A percentile compares a stretch with the other conserved stretches of the same genome.
Conservation (phyloP, 163 green algal species). For the Scenedesmus sp. region DNA sequence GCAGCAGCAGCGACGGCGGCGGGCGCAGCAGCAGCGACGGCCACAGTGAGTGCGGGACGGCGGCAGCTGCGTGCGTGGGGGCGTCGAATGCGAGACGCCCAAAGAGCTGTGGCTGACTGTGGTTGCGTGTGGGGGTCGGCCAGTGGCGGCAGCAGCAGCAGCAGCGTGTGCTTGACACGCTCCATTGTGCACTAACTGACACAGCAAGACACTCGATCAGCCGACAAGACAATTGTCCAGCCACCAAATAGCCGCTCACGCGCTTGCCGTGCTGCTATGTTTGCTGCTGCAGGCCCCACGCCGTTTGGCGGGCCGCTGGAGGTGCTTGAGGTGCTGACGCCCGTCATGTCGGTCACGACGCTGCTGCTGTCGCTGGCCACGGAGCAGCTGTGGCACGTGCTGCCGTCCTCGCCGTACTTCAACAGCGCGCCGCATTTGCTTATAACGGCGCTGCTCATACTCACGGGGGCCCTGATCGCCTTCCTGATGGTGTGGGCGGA, state of each 20-base stretch:
- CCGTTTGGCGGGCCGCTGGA: slow-evolving; percentile 73
- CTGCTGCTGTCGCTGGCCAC: slow-evolving; percentile 71
- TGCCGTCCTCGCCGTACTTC: slow-evolving; percentile 86
- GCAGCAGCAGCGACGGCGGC: background rate
- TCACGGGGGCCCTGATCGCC: slow-evolving; percentile 77
- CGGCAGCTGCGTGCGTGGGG: background rate
- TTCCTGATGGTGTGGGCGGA: slow-evolving; percentile 87
- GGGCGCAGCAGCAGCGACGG: background rate
- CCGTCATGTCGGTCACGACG: slow-evolving; percentile 85
- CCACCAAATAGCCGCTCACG: background rate
- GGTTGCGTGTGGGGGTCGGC: no score
- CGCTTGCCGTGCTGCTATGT: background rate
- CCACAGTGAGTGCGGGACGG: slow-evolving; percentile 4
- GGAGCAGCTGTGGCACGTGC: slow-evolving; percentile 80
- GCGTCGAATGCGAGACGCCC: no score
- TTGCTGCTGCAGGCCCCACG: slow-evolving; percentile 17
- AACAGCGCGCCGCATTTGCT: slow-evolving; percentile 45
- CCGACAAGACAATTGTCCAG: no score
- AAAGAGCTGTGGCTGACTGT: no score
- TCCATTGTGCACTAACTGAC: no score
- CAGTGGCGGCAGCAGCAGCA: no score
- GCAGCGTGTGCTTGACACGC: no score
- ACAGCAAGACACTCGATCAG: no score
- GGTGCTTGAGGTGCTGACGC: slow-evolving; percentile 82
- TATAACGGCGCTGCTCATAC: slow-evolving; percentile 73